Evolutionary conservation across 2,329 filamentous ascomycete genomes (phyloP), one percentile per base, ranked within the genome.

Genomic region (Botrytis cinerea): DNA sequence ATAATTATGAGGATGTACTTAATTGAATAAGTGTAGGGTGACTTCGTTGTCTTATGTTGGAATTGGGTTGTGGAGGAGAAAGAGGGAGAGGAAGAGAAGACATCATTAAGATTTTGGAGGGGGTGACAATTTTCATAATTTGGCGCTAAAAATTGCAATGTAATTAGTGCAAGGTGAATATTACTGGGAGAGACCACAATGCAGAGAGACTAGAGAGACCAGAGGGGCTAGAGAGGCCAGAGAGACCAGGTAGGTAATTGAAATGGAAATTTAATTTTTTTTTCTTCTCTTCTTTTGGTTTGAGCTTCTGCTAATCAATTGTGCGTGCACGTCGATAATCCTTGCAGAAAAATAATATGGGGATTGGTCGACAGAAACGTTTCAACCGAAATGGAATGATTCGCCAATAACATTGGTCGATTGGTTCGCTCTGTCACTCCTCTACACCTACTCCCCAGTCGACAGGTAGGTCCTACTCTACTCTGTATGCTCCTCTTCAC

Each of bases 11-110:
- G 74, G 43, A 54, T 61, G 43, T 66, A 73, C 60, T 60, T 67
- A 78, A 81, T 82, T 82, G 80, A 80, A 71, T 77, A 80, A 73
- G 75, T 77, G 75, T 84, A 85, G 83, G 82, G 85, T 87, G 89
- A 90, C 88, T 90, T 90, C 87, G 88, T 90, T 90, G 89, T 90
- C 88, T 90, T 80, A 2, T 28, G n/a, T 57, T 57, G n/a, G 28
- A 18, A 81, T 78, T 73, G 75, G 77, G 76, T 71, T 73, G 74
- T 73, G 76, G 74, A 70, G 72, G 43, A 25, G 22, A 75, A 72
- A 74, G 74, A 76, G 76, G 71, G 76, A 77, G 73, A 78, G 75
- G 71, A 32, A 32, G 40, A 48, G 51, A 35, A 48, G 71, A 66
- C 62, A 78, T 75, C 67, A 73, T 76, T 57, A 57, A 78, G 75